Evolutionary conservation across 2,329 filamentous ascomycete genomes (phyloP).

Genomic region (Pseudonectria buxi): DNA sequence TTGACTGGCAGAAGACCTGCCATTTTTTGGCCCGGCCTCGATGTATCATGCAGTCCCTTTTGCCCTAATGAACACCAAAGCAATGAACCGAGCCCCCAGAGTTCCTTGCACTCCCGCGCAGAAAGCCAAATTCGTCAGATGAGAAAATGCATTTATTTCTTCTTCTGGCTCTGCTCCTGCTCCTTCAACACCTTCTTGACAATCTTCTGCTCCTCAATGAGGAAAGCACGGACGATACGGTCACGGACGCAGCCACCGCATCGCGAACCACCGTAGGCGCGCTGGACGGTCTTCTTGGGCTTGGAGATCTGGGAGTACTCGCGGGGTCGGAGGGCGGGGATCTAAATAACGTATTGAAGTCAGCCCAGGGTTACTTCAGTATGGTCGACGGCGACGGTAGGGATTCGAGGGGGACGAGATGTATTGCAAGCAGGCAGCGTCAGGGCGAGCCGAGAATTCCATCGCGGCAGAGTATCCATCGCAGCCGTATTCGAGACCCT

Average conservation of each 20-base stretch:
- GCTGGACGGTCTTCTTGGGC: conserved; percentile 99
- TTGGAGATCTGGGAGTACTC: conserved; percentile 96
- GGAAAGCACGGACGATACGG: conserved; percentile 94
- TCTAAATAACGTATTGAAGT: conserved; percentile 38
- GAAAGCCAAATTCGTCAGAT: conserved; percentile 25
- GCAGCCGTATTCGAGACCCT: not conserved
- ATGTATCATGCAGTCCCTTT: conserved; percentile 45
- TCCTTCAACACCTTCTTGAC: conserved; percentile 99
- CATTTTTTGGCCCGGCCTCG: conserved; percentile 26
- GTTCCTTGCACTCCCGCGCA: conserved; percentile 30
- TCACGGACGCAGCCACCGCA: conserved; percentile 98
- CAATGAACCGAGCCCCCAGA: conserved; percentile 39
- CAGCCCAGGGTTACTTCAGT: conserved; percentile 7
- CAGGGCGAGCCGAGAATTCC: too few species aligned
- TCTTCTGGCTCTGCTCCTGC: conserved; percentile 69
- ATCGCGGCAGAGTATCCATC: too few species aligned
- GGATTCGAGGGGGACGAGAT: conserved; percentile 7
- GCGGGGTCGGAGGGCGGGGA: conserved; percentile 94
- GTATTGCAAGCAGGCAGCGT: conserved; percentile 1
- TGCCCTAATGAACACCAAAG: conserved; percentile 48
- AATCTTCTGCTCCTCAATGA: conserved; percentile 99
- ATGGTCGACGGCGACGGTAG: not conserved
- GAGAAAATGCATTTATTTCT: conserved; percentile 53
- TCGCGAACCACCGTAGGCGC: conserved; percentile 96
- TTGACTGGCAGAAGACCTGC: conserved; percentile 40